These are phyloP conservation scores for Chrysosphaeria jannelii DNA, from an alignment of 2,329 filamentous ascomycete species.

Conservation along the genomic window DNA sequence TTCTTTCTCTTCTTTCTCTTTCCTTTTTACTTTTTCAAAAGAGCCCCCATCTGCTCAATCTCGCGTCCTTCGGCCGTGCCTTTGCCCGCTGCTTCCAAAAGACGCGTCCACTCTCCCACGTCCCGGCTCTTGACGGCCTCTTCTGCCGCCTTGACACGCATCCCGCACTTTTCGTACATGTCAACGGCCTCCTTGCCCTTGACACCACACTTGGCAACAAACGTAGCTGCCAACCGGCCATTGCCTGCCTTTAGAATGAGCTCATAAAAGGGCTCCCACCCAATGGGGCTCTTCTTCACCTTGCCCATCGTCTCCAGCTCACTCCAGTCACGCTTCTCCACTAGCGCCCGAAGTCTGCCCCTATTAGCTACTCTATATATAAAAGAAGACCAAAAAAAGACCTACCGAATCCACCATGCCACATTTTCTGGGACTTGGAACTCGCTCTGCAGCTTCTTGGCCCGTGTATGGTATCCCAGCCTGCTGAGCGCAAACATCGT, in stretches of 20 bases:
- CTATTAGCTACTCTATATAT: neutral
- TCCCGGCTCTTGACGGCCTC: constrained; percentile 69
- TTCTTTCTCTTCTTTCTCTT: neutral
- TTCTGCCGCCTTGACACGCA: constrained; percentile 68
- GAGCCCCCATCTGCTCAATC: constrained; percentile 45
- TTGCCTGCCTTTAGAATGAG: constrained; percentile 72
- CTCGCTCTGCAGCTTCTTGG: constrained; percentile 64
- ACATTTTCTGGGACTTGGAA: constrained; percentile 85
- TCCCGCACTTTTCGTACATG: constrained; percentile 92
- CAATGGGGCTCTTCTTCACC: constrained; percentile 64
- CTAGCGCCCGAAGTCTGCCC: constrained; percentile 59
- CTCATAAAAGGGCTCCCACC: constrained; percentile 94
- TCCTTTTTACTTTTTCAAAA: constrained; percentile 17
- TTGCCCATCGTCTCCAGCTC: constrained; percentile 69
- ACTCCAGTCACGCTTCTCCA: constrained; percentile 71
- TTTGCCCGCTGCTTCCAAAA: constrained; percentile 44
- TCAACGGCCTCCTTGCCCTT: constrained; percentile 39
- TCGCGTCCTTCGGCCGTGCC: constrained; percentile 37
- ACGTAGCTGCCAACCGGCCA: constrained; percentile 50
- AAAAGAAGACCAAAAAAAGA: constrained; percentile 10
- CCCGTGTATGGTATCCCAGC: constrained; percentile 54
- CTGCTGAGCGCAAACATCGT: constrained; percentile 73
- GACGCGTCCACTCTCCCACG: constrained; percentile 36
- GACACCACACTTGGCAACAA: constrained; percentile 63
- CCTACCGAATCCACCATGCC: constrained; percentile 61